Percentiles rank a stretch among this genome's conserved stretches.
Evolutionary conservation across 768 basidiomycete species (phyloP).

Genomic region (Leccinum barrowsii): DNA sequence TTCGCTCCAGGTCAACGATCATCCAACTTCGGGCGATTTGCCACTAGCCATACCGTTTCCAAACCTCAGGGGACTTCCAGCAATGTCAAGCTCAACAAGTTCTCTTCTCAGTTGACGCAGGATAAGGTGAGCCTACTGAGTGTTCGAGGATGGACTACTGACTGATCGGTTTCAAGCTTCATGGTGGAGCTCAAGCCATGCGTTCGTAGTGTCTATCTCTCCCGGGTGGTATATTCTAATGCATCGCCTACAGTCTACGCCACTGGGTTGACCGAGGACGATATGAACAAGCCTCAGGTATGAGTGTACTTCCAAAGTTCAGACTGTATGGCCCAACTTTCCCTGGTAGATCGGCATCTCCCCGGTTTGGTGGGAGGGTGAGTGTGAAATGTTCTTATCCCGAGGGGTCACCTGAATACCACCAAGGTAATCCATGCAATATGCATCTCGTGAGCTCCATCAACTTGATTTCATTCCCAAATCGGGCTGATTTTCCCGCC

Average conservation of each 20-base stretch:
- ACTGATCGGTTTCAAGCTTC: constrained; percentile 35
- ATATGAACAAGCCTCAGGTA: constrained; percentile 85
- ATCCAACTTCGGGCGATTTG: neutral
- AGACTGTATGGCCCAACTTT: constrained; percentile 5
- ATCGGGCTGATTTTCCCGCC: neutral
- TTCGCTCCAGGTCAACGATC: neutral
- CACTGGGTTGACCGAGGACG: constrained; percentile 69
- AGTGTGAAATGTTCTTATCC: neutral
- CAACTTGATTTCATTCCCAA: neutral
- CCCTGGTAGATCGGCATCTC: constrained; percentile 73
- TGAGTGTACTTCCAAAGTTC: constrained; percentile 1
- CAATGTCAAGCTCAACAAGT: constrained; percentile 63
- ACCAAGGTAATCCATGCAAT: constrained; percentile 81
- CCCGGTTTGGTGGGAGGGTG: constrained; percentile 91
- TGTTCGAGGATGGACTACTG: neutral
- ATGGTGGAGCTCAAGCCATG: constrained; percentile 85
- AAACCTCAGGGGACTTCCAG: constrained; percentile 21
- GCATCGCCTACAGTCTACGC: constrained; percentile 53
- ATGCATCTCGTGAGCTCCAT: constrained; percentile 60
- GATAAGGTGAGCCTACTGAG: constrained; percentile 55
- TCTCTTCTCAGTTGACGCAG: constrained; percentile 72
- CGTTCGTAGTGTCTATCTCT: constrained; percentile 43
- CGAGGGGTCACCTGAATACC: neutral
- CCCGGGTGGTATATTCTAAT: neutral
- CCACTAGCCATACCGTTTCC: constrained; percentile 18